Percentiles rank a stretch among this genome's conserved stretches.
Conservation (phyloP, 352 stramenopile genomes). For the Aphanomyces stellatus region DNA sequence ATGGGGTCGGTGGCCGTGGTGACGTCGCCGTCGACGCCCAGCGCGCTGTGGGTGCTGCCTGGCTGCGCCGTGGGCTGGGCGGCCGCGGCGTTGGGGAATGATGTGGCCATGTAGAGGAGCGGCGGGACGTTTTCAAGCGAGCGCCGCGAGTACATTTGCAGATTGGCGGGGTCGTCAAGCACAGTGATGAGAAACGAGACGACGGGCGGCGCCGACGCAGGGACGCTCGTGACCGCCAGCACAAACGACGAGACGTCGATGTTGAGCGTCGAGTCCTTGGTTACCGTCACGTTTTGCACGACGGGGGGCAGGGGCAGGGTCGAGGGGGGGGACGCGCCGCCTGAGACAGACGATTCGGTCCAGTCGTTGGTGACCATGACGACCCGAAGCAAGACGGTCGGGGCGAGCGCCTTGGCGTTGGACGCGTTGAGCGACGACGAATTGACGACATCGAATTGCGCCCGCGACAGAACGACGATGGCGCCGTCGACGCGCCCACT, state of each 20-base stretch:
- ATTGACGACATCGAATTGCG: constrained; percentile 15
- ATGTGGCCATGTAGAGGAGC: constrained; percentile 32
- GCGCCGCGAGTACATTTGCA: constrained; percentile 44
- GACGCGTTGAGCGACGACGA: constrained; percentile 30
- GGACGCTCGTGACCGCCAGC: not conserved
- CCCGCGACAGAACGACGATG: constrained; percentile 3
- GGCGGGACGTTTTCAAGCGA: constrained; percentile 31
- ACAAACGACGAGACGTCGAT: constrained; percentile 43
- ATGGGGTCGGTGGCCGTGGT: constrained; percentile 28
- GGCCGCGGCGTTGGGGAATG: constrained; percentile 38
- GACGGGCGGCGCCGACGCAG: constrained; percentile 33
- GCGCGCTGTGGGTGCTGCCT: constrained; percentile 25
- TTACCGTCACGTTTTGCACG: constrained; percentile 15
- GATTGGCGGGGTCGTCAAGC: constrained; percentile 23
- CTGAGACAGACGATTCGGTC: not conserved
- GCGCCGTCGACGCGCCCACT: constrained; percentile 27
- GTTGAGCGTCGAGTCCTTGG: not conserved
- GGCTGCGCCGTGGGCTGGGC: constrained; percentile 29
- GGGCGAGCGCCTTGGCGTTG: not conserved
- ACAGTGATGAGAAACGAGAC: constrained; percentile 49
- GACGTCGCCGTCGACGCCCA: constrained; percentile 23
- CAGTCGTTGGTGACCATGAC: constrained; percentile 1
- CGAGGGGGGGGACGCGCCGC: not conserved
- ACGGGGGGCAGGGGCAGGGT: not conserved
- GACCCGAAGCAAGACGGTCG: constrained; percentile 1